These are phyloP conservation scores for Macrophomina pseudophaseolina DNA, from an alignment of 2,329 filamentous ascomycete species.

Conservation along the genomic window DNA sequence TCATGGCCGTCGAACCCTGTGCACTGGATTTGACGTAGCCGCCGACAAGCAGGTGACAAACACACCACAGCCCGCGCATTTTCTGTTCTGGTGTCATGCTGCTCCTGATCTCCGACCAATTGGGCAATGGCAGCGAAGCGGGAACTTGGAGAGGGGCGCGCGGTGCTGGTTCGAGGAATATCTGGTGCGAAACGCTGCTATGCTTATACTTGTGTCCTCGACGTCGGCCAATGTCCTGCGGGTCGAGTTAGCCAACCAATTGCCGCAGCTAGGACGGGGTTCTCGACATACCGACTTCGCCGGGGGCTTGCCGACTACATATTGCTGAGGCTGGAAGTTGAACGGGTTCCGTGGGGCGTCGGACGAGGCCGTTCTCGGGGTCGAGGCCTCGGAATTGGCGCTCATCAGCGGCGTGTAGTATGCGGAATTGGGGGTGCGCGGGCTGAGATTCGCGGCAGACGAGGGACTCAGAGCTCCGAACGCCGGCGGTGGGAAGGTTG, in stretches of 20 bases:
- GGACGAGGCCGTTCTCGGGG: slow-evolving; percentile 65
- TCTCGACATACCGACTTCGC: slow-evolving; percentile 69
- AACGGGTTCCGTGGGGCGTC: slow-evolving; percentile 81
- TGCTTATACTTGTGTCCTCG: slow-evolving; percentile 98
- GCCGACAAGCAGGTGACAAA: slow-evolving; percentile 84
- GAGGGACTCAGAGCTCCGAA: slow-evolving; percentile 42
- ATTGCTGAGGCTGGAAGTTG: slow-evolving; percentile 80
- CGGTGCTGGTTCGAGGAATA: slow-evolving; percentile 89
- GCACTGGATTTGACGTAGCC: slow-evolving; percentile 85
- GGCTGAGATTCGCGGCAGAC: slow-evolving; percentile 51
- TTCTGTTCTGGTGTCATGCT: slow-evolving; percentile 91
- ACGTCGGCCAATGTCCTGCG: slow-evolving; percentile 83
- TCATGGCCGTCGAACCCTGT: slow-evolving; percentile 85
- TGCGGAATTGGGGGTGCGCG: slow-evolving; percentile 38
- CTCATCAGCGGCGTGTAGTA: slow-evolving; percentile 35
- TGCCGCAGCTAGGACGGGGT: background rate
- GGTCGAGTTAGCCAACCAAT: background rate
- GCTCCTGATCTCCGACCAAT: slow-evolving; percentile 81
- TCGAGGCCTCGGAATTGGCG: slow-evolving; percentile 28
- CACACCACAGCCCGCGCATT: slow-evolving; percentile 82
- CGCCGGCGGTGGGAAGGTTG: slow-evolving; percentile 40
- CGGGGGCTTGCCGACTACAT: slow-evolving; percentile 64
- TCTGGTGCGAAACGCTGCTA: slow-evolving; percentile 93
- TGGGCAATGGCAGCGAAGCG: slow-evolving; percentile 89
- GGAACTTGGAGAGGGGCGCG: slow-evolving; percentile 87